phyloP scores from a whole-genome alignment of 2,329 filamentous ascomycete genomes.

The Lecanosticta acicola region DNA sequence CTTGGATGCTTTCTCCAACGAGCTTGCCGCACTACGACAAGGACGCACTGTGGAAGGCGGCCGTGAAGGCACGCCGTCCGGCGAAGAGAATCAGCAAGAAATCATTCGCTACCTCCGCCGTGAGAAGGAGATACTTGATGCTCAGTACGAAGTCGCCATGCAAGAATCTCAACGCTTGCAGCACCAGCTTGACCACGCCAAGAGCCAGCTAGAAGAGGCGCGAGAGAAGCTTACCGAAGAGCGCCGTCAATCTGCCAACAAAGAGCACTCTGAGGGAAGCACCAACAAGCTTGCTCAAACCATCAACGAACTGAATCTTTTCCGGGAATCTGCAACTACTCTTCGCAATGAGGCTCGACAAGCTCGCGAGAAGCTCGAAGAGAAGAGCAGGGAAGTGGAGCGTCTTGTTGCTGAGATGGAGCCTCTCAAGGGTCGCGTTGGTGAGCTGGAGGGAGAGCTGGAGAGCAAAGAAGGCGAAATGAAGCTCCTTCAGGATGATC shows the following conservation, averaged over 20 bases:
- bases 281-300: constrained; percentile 92
- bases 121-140: constrained; percentile 96
- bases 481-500: constrained; percentile 80
- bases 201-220: constrained; percentile 81
- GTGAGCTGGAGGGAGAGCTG: constrained; percentile 75
- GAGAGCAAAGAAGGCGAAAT: constrained; percentile 81
- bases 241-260: constrained; percentile 68
- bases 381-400: constrained; percentile 69
- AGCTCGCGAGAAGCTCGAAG: constrained; percentile 66
- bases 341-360: constrained; percentile 80
- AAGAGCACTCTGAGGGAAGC: constrained; percentile 64
- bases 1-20: constrained; percentile 68
- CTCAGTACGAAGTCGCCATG: constrained; percentile 85
- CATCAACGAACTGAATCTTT: constrained; percentile 89
- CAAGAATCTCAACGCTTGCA: constrained; percentile 85
- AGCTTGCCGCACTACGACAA: constrained; percentile 75
- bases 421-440: constrained; percentile 72
- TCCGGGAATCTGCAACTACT: constrained; percentile 89
- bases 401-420: constrained; percentile 70
- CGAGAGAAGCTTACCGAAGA: constrained; percentile 88
- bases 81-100: constrained; percentile 70
- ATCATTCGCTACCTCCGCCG: constrained; percentile 85
- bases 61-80: constrained; percentile 30
- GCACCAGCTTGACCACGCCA: constrained; percentile 82
- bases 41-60: constrained; percentile 54